Conservation (phyloP, 169 alveolate species). For the Babesia bigemina region DNA sequence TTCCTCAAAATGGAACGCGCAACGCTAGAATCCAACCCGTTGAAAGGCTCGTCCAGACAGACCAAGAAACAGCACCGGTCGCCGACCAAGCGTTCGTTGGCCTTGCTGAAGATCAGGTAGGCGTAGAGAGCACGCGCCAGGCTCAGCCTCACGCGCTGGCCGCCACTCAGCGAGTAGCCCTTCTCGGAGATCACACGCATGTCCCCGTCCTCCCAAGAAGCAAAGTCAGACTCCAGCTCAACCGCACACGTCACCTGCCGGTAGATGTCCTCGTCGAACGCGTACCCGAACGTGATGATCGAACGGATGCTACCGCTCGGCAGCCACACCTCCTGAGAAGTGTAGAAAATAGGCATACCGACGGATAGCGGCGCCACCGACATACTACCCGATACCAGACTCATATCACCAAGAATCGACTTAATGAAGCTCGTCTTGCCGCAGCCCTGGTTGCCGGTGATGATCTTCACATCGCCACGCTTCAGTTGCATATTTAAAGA, state of each 20-base stretch:
- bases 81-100: conserved; percentile 10
- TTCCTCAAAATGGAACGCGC: conserved; percentile 49
- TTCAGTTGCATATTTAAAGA: conserved; percentile 9
- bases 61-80: conserved; percentile 51
- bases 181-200: conserved; percentile 11
- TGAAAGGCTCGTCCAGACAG: conserved; percentile 67
- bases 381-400: conserved; percentile 39
- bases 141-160: conserved; percentile 88
- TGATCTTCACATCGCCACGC: conserved; percentile 15
- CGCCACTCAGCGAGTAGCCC: conserved; percentile 80
- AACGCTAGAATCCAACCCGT: conserved; percentile 54
- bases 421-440: conserved; percentile 42
- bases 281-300: conserved; percentile 15
- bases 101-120: conserved; percentile 42
- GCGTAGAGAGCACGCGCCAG: conserved; percentile 89
- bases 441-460: conserved; percentile 31
- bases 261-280: conserved; percentile 30
- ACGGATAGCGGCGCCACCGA: conserved; percentile 43
- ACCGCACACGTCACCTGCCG: background rate
- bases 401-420: conserved; percentile 40
- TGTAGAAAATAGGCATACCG: conserved; percentile 47
- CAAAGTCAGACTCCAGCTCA: conserved; percentile 21
- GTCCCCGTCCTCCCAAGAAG: conserved; percentile 36
- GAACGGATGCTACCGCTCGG: conserved; percentile 37
- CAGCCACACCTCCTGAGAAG: conserved; percentile 35